Evolutionary conservation across 2,329 filamentous ascomycete species (phyloP), one percentile per base, ranked within the genome.

Genomic region (Calonectria pauciramosa): DNA sequence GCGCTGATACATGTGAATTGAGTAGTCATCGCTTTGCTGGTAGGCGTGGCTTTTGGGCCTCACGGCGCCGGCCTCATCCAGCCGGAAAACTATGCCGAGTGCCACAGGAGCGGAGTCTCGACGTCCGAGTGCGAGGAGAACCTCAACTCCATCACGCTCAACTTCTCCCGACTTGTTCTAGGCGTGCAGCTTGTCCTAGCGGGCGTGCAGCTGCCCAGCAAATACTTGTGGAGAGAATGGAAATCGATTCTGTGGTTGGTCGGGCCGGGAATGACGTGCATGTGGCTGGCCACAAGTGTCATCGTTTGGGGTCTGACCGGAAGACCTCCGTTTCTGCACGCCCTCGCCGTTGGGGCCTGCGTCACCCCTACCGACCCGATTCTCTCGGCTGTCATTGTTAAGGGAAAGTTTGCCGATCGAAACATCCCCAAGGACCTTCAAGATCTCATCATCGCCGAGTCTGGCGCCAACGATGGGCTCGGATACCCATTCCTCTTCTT

Each of bases 311-410:
- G 85, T 0, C 85, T 98, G 75, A 91, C 96, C 2, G 94, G 95
- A 0, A 86, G 92, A 65, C 87, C 96, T 20, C 88, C 88, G 36
- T 94, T 97, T 77, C 88, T 98, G 2, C 94, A 97, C 78, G 94
- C 96, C 0, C 88, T 98, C 14, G 94, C 93, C 20, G 88, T 98
- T 14, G 96, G 93, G 1, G 94, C 96, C 0, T 98, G 96, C 81
- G 92, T 98, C n/a, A 97, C 96, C 3, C 96, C 96, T 0, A 98
- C 96, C 0, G 96, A 98, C 80, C 96, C 96, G 0, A 92, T 98
- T 1, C 85, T 98, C 47, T 96, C 94, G 20, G 96, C 97, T 77
- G 94, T 94, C 3, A 98, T 98, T 72, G 95, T 98, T 59, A 98
- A 98, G 86, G 96, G 96, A 38, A 96, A 95, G 80, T 98, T 98